Evolutionary conservation across 345 rosid genomes (phyloP), one percentile per base, ranked within the genome.

Genomic region (Geranium brycei): DNA sequence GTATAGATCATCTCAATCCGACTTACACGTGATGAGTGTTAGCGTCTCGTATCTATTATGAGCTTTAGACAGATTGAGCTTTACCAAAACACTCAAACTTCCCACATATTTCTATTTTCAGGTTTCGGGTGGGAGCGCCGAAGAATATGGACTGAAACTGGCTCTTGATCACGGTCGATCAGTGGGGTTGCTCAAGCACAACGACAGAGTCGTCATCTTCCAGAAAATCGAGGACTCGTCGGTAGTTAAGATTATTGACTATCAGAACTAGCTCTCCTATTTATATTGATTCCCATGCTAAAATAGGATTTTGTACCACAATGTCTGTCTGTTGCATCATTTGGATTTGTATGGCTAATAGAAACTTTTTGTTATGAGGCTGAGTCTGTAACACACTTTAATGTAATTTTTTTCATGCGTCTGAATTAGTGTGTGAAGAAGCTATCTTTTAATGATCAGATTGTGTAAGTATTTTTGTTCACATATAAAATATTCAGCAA

Each of bases 81-180:
- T 10, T 38, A 38, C 6, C 47, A 38, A 38, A 10, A 38, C 11
- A 10, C 47, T 38, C 47, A 38, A 38, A 38, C 11, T 5, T 38
- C 4, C 11, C 11, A 10, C 3, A 38, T 38, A 38, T 38, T 38
- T 38, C 47, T 10, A 38, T 38, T 10, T 38, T 5, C 53, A 47
- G 53, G 11, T 13, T 47, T 47, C 53, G 10, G 11, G 53, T 47
- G 53, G 53, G 10, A 47, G 13, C 3, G 14, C 53, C 11, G 53
- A 47, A 47, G 74, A 71, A 51, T 71, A 69, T 15, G 74, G 66
- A 57, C 41, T 71, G 58, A 71, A 71, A 62, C 69, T 71, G 17
- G 74, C 74, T 10, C 69, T 71, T 3, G 74, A 71, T 57, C 74
- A 71, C 58, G 74, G 74, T 28, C 66, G 66, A 64, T n/a, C 70